Conservation (phyloP, 305 asterid species). For the Ajuga reptans region DNA sequence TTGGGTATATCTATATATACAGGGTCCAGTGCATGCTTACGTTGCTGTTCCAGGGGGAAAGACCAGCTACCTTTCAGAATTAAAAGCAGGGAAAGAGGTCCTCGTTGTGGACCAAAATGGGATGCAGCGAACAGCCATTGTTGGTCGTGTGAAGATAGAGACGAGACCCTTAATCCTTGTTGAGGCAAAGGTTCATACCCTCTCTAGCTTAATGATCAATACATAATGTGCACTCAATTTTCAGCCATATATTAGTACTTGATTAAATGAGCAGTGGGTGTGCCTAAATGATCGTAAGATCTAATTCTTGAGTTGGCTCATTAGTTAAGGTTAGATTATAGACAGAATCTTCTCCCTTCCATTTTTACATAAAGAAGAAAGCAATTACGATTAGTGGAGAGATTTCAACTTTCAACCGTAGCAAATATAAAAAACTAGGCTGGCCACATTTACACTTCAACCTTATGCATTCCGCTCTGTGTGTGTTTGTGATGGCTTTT, state of each 20-base stretch:
- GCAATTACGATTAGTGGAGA: not conserved
- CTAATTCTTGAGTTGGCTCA: not conserved
- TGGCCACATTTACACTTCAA: not conserved
- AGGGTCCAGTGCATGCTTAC: conserved; percentile 93
- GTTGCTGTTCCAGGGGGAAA: conserved; percentile 74
- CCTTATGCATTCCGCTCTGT: not conserved
- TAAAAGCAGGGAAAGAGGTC: conserved; percentile 74
- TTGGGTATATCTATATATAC: conserved; percentile 23
- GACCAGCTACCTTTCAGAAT: conserved; percentile 77
- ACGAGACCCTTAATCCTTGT: conserved; percentile 68
- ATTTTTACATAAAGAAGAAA: not conserved
- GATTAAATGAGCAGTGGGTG: not conserved
- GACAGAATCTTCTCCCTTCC: not conserved
- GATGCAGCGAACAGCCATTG: conserved; percentile 60
- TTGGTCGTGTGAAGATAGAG: conserved; percentile 89
- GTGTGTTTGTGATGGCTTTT: not conserved
- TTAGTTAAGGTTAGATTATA: not conserved
- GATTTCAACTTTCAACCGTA: too few relatives aligned
- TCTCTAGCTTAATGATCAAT: not conserved
- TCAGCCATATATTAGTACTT: not conserved
- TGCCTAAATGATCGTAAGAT: not conserved
- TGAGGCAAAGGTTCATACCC: conserved; percentile 59
- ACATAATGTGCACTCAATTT: not conserved
- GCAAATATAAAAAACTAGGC: not conserved
- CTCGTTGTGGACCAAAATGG: conserved; percentile 64